These are phyloP conservation scores for Neurospora sp. DNA, from an alignment of 2,329 filamentous ascomycete genomes.

Conservation along the genomic window DNA sequence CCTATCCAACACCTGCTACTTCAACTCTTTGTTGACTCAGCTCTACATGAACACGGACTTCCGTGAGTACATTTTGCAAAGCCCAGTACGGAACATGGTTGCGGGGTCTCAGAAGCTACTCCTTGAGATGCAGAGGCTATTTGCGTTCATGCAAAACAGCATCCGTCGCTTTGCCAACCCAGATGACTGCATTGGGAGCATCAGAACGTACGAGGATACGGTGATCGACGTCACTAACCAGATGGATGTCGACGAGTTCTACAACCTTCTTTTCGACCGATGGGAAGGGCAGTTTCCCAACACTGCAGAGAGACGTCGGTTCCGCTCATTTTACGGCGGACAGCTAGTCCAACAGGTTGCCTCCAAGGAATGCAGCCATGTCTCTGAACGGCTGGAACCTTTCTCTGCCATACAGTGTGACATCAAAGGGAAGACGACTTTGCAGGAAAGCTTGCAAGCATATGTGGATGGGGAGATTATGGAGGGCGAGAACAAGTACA, in stretches of 20 bases:
- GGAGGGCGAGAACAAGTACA: slow-evolving; percentile 98
- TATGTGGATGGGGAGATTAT: slow-evolving; percentile 94
- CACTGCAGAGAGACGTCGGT: slow-evolving; percentile 56
- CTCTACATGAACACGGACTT: slow-evolving; percentile 93
- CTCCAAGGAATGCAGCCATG: slow-evolving; percentile 86
- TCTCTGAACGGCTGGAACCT: slow-evolving; percentile 81
- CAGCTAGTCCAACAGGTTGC: slow-evolving; percentile 91
- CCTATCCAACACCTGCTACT: slow-evolving; percentile 90
- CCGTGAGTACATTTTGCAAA: slow-evolving; percentile 23
- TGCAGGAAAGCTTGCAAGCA: slow-evolving; percentile 84
- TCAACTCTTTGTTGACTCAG: slow-evolving; percentile 90
- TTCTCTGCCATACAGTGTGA: slow-evolving; percentile 95
- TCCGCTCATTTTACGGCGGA: slow-evolving; percentile 82
- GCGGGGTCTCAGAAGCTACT: slow-evolving; percentile 55
- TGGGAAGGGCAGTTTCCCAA: slow-evolving; percentile 74
- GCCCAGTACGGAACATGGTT: background rate
- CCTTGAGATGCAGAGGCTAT: slow-evolving; percentile 68
- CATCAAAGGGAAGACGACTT: slow-evolving; percentile 78
- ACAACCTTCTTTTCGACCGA: slow-evolving; percentile 83
- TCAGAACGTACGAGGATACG: slow-evolving; percentile 74
- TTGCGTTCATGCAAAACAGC: slow-evolving; percentile 78
- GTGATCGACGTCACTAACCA: slow-evolving; percentile 80
- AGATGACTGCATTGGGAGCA: slow-evolving; percentile 58
- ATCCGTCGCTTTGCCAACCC: slow-evolving; percentile 67
- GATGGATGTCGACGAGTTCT: slow-evolving; percentile 98